Conservation (phyloP, 345 rosid species). For the Cardiospermum halicacabum region DNA sequence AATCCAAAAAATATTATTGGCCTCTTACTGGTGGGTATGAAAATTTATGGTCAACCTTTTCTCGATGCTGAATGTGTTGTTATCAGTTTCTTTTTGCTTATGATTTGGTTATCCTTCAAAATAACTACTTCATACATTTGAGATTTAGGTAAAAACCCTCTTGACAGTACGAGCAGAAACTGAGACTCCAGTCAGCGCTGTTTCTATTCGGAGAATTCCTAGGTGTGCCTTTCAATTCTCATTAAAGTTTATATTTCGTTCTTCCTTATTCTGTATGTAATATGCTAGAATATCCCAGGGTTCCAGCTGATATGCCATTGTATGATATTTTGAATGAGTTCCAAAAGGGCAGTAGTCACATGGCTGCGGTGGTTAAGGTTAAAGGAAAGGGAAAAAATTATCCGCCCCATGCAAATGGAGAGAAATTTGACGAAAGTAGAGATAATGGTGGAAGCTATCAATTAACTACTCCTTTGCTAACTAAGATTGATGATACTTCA, state of each 20-base stretch:
- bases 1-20: constrained; percentile 72
- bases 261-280: not conserved
- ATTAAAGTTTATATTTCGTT: not conserved
- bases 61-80: constrained; percentile 10
- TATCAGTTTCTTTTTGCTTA: constrained; percentile 7
- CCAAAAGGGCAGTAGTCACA: constrained; percentile 87
- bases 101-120: constrained; percentile 5
- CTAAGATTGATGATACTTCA: constrained; percentile 34
- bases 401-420: constrained; percentile 23
- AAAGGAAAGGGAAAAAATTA: constrained; percentile 33
- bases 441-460: constrained; percentile 24
- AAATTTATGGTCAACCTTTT: constrained; percentile 11
- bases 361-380: constrained; percentile 79
- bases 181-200: constrained; percentile 74
- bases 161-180: constrained; percentile 76
- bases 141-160: constrained; percentile 65
- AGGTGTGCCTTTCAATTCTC: constrained; percentile 31
- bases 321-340: constrained; percentile 84
- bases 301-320: constrained; percentile 78
- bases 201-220: constrained; percentile 75
- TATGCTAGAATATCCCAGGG: constrained; percentile 43
- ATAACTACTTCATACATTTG: not conserved
- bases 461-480: constrained; percentile 44
- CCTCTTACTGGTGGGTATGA: constrained; percentile 57
- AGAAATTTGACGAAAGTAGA: constrained; percentile 30